Conservation (phyloP, 2,329 filamentous ascomycete species). For the Hypoxylon rubiginosum region DNA sequence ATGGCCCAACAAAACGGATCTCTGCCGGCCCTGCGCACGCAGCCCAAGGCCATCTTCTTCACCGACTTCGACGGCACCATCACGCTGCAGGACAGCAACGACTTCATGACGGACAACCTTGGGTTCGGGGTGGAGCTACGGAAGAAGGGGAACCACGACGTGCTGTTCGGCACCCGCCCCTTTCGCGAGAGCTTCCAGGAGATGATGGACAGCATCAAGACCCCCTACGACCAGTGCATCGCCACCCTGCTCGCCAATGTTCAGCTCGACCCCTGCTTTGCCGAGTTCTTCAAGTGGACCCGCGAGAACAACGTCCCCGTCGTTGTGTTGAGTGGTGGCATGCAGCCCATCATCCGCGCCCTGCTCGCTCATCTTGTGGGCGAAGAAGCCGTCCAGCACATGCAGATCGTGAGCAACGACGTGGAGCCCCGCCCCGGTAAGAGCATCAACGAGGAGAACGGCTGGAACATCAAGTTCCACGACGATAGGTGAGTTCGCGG, state of each 20-base stretch:
- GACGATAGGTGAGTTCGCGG: slow-evolving; percentile 77
- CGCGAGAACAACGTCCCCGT: slow-evolving; percentile 87
- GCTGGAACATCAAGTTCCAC: slow-evolving; percentile 90
- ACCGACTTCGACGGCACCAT: slow-evolving; percentile 99
- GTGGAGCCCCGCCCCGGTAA: slow-evolving; percentile 75
- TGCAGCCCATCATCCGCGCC: slow-evolving; percentile 90
- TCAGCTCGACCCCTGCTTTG: slow-evolving; percentile 89
- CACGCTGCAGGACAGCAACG: slow-evolving; percentile 77
- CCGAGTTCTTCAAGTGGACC: slow-evolving; percentile 88
- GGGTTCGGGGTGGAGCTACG: slow-evolving; percentile 84
- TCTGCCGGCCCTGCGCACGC: slow-evolving; percentile 72
- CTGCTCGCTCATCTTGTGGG: slow-evolving; percentile 85
- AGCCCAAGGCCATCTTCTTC: slow-evolving; percentile 96
- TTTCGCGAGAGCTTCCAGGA: slow-evolving; percentile 91
- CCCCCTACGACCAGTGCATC: slow-evolving; percentile 86
- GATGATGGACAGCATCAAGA: slow-evolving; percentile 90
- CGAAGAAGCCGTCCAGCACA: slow-evolving; percentile 77
- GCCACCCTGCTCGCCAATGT: slow-evolving; percentile 84
- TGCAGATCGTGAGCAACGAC: slow-evolving; percentile 93
- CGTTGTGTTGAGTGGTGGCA: slow-evolving; percentile 91
- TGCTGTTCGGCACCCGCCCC: slow-evolving; percentile 76
- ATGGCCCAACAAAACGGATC: slow-evolving; percentile 43
- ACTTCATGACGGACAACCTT: slow-evolving; percentile 88
- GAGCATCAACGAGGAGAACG: slow-evolving; percentile 81
- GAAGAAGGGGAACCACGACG: slow-evolving; percentile 78